phyloP scores from a whole-genome alignment of 2,329 filamentous ascomycete species.

The Albophoma yamanashiensis region DNA sequence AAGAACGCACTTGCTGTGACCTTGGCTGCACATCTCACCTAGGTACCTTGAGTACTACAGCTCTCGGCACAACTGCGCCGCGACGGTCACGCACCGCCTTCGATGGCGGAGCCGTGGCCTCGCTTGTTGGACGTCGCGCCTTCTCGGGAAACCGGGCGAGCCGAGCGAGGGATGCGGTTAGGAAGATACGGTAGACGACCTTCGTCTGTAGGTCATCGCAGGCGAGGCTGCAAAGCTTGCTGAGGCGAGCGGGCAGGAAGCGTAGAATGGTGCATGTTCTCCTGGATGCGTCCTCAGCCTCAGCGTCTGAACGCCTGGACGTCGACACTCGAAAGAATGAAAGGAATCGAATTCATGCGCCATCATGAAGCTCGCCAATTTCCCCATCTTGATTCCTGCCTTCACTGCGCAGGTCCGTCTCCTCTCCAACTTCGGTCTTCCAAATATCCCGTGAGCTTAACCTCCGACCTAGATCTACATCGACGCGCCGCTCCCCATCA shows the following conservation, averaged over 20 bases:
- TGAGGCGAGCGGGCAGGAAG: not conserved
- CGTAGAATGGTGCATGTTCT: not conserved
- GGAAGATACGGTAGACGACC: not conserved
- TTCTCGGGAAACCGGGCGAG: not conserved
- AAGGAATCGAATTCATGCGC: not conserved
- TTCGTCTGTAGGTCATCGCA: not conserved
- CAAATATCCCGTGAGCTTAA: not conserved
- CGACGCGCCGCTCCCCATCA: slow-evolving; percentile 20
- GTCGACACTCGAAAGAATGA: not conserved
- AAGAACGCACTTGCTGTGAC: not conserved
- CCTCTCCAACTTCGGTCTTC: not conserved
- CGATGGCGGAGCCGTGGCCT: not conserved
- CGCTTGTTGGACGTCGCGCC: not conserved
- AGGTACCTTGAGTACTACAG: not conserved
- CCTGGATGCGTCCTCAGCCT: not conserved
- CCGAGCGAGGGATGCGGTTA: not conserved
- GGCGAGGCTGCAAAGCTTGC: not conserved
- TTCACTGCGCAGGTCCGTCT: not conserved
- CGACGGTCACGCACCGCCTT: not conserved
- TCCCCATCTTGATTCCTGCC: not conserved
- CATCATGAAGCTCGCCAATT: not conserved
- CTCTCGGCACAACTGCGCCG: not conserved
- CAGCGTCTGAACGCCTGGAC: not conserved
- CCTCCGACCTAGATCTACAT: slow-evolving; percentile 8
- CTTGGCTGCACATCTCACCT: too few species aligned